Conservation (phyloP, 352 stramenopile species). For the Saprolegnia diclina region DNA sequence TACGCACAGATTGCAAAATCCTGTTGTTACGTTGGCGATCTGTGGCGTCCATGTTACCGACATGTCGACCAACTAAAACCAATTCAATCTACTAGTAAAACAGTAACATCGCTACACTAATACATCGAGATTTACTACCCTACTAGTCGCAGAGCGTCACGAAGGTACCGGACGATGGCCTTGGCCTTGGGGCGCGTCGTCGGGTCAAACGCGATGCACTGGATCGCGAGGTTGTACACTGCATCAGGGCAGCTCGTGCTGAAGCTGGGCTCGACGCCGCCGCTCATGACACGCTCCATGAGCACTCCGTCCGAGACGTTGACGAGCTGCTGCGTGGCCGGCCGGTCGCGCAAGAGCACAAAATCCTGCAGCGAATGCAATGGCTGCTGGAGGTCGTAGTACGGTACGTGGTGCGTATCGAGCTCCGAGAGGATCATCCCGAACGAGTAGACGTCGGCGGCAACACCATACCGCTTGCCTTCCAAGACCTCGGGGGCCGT, state of each 20-base stretch:
- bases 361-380: neutral
- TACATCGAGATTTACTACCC: too few relatives aligned
- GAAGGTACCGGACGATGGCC: neutral
- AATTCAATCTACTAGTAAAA: too few relatives aligned
- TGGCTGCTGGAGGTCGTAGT: neutral
- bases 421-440: conserved; percentile 11
- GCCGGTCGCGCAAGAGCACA: neutral
- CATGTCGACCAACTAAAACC: too few relatives aligned
- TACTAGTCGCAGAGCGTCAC: neutral
- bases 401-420: neutral
- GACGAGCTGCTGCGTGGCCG: neutral
- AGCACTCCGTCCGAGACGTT: neutral
- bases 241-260: neutral
- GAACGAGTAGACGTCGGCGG: conserved; percentile 11
- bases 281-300: neutral
- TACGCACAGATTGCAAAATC: too few relatives aligned
- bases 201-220: neutral
- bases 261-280: neutral
- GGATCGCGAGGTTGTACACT: neutral
- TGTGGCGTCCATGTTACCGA: too few relatives aligned
- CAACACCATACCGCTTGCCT: neutral
- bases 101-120: too few relatives aligned
- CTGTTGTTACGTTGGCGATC: too few relatives aligned
- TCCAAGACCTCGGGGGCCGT: conserved; percentile 14
- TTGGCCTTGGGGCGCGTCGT: neutral